Evolutionary conservation across 768 basidiomycete genomes (phyloP), one percentile per base, ranked within the genome.

Genomic region (Lactarius evosmus): DNA sequence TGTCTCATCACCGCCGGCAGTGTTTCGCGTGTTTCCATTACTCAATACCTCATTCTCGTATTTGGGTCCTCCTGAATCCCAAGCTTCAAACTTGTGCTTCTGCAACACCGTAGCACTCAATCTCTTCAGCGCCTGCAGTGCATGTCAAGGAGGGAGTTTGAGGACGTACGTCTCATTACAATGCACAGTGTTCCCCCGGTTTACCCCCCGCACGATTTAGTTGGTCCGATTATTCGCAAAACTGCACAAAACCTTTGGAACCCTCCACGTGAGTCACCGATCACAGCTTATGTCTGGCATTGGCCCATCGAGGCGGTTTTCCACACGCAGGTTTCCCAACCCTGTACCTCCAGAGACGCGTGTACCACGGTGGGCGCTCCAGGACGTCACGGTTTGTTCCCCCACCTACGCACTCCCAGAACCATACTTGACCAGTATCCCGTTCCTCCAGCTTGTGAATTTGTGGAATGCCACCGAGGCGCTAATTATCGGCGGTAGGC

Each of bases 61-160:
- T 27, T 29, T 19, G 1, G 56, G 56, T 11, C 62, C 62, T 1
- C 34, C 27, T 11, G 40, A 12, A 30, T 1, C 11, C 32, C 50
- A 58, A 7, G 27, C 27, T n/a, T 0, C 8, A 16, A 46, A 63
- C 27, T 4, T 58, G 56, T 63, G 62, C 62, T 53, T 53, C 38
- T 63, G 62, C 33, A 63, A 36, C 56, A 63, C 62, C 1, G 27
- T 63, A 8, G 7, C 51, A 14, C 58, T 58, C 50, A 50, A 44
- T 3, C 62, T 63, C 25, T 11, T 63, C n/a, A 63, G 62, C 14
- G 62, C 62, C 27, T 63, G 62, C 19, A 56, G 46, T 11, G 62
- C 62, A 7, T 63, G 62, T n/a, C 62, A 63, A 14, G n/a, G 38
- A 16, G 9, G 1, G 17, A 1, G 1, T 0, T 63, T 50, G 62